Evolutionary conservation across 768 basidiomycete species (phyloP).

Genomic region (Hericium rajendrae): DNA sequence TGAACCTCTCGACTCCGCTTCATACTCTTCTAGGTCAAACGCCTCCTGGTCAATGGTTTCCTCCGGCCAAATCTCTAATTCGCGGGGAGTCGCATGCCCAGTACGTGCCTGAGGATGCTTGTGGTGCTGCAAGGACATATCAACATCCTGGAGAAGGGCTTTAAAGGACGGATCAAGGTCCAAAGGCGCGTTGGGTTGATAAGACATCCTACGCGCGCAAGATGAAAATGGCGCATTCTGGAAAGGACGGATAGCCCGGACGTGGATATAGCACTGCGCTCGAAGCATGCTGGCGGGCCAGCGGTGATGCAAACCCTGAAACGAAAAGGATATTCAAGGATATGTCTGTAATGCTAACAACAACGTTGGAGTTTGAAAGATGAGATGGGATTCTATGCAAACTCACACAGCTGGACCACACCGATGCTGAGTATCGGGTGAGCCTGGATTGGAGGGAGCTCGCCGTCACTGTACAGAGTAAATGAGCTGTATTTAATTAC

Average conservation of each 20-base stretch:
- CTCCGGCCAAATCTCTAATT: conserved; percentile 44
- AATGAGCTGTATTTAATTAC: too few species aligned
- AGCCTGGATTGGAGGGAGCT: too few species aligned
- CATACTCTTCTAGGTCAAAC: conserved; percentile 24
- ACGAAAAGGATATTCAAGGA: too few species aligned
- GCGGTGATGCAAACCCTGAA: not conserved
- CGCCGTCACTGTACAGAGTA: too few species aligned
- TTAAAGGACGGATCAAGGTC: conserved; percentile 59
- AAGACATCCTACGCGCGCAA: conserved; percentile 19
- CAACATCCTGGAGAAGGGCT: conserved; percentile 55
- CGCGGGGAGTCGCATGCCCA: conserved; percentile 26
- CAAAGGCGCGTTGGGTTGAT: conserved; percentile 48
- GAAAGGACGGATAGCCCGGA: conserved; percentile 1
- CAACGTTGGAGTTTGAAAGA: too few species aligned
- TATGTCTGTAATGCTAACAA: too few species aligned
- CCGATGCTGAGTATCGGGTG: too few species aligned
- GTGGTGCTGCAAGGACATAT: conserved; percentile 43
- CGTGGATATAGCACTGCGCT: conserved; percentile 1
- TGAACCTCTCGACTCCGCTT: conserved; percentile 25
- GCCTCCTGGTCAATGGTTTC: conserved; percentile 20
- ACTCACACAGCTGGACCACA: too few species aligned
- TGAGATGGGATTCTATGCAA: too few species aligned
- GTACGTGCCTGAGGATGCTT: conserved; percentile 14
- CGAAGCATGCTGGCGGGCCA: conserved; percentile 5
- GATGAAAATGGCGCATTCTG: conserved; percentile 21